phyloP scores from a whole-genome alignment of 495 filamentous ascomycete genomes.

The Parathielavia hyrcaniae region DNA sequence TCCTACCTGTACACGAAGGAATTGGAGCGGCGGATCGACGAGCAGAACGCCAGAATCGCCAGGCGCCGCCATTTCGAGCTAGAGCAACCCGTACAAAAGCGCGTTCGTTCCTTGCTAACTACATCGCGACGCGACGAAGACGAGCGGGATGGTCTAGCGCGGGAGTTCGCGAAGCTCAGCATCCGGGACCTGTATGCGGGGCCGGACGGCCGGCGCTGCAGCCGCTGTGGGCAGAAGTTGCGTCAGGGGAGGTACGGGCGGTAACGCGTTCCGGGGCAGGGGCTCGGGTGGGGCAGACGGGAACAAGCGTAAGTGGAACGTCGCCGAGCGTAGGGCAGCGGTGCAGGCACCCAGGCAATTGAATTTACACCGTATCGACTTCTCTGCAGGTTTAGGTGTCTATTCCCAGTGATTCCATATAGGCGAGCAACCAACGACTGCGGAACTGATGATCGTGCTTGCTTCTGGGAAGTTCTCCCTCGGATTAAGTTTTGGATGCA shows the following conservation, averaged over 20 bases:
- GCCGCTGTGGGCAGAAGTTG: constrained; percentile 9
- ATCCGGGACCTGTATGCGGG: constrained; percentile 2
- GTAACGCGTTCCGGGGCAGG: constrained; percentile 14
- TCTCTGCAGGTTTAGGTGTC: no score
- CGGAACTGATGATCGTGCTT: no score
- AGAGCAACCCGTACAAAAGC: constrained; percentile 9
- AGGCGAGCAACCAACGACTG: no score
- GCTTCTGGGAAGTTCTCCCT: no score
- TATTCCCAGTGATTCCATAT: no score
- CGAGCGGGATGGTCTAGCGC: constrained; percentile 8
- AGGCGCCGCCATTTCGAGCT: constrained; percentile 12
- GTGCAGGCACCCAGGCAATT: no score
- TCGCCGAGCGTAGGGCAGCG: no score
- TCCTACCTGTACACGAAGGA: neutral
- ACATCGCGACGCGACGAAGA: constrained; percentile 4
- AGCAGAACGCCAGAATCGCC: no score
- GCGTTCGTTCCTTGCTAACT: constrained; percentile 10
- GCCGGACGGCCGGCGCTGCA: constrained; percentile 1
- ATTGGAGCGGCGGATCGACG: neutral
- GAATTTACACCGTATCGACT: no score
- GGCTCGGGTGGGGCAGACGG: constrained; percentile 1
- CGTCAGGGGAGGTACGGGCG: constrained; percentile 3
- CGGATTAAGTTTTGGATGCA: no score
- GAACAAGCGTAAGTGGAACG: constrained; percentile 6
- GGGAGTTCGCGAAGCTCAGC: constrained; percentile 11